Percentiles rank a stretch among this genome's conserved stretches.
Conservation (phyloP, 148 eudicot genomes). For the Vaccinium darrowii region DNA sequence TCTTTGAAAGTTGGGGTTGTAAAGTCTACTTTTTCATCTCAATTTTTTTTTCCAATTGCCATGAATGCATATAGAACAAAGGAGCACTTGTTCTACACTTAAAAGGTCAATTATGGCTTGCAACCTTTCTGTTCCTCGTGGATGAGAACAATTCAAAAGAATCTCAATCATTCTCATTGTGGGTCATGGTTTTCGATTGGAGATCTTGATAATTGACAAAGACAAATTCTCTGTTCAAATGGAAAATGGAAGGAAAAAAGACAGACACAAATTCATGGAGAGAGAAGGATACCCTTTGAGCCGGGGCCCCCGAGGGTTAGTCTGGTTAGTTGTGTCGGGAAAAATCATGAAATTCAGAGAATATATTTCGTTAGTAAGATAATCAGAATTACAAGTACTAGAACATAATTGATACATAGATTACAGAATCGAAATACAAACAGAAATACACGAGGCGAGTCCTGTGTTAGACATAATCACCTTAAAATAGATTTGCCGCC, state of each 20-base stretch:
- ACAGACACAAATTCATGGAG: background rate
- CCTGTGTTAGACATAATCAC: too few species aligned
- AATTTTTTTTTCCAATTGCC: background rate
- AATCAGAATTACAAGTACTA: too few species aligned
- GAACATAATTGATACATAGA: too few species aligned
- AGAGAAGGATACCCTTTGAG: background rate
- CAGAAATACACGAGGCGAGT: too few species aligned
- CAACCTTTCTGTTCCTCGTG: background rate
- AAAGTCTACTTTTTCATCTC: slow-evolving; percentile 5
- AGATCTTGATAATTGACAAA: background rate
- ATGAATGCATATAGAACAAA: background rate
- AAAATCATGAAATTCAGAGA: too few species aligned
- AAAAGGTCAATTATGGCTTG: background rate
- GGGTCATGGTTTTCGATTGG: slow-evolving; percentile 3
- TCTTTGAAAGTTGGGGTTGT: slow-evolving; percentile 9
- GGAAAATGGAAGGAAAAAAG: background rate
- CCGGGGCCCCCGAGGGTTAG: too few species aligned
- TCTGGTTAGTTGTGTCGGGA: too few species aligned
- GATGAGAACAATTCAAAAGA: slow-evolving; percentile 7
- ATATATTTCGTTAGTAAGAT: too few species aligned
- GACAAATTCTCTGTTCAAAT: background rate
- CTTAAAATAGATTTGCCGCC: too few species aligned
- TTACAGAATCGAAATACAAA: too few species aligned
- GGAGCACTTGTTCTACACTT: background rate
- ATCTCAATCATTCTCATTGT: slow-evolving; percentile 12